phyloP scores from a whole-genome alignment of 2,329 filamentous ascomycete genomes.

The Fusarium pseudocircinatum region DNA sequence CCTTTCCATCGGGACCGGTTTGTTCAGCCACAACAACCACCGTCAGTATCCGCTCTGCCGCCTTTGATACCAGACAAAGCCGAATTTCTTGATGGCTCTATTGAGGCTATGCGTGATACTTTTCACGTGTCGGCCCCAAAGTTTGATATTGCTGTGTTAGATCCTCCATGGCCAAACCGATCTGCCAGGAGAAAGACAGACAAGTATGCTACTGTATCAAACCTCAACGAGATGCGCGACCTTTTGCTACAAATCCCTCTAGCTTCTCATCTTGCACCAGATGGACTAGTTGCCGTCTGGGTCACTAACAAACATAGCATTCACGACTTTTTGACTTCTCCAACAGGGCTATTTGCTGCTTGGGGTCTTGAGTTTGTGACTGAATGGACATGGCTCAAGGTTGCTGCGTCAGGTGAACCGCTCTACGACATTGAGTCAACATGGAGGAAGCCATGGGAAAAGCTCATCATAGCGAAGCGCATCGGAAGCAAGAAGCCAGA shows the following conservation, averaged over 20 bases:
- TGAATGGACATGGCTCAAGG: slow-evolving; percentile 85
- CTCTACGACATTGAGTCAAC: slow-evolving; percentile 66
- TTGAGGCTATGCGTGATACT: slow-evolving; percentile 50
- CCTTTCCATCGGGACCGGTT: slow-evolving; percentile 59
- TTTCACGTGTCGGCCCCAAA: slow-evolving; percentile 57
- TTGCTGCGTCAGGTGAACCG: slow-evolving; percentile 71
- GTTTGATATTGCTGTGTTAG: slow-evolving; percentile 76
- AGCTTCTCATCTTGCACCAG: slow-evolving; percentile 59
- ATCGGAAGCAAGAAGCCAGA: slow-evolving; percentile 43
- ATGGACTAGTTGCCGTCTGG: slow-evolving; percentile 76
- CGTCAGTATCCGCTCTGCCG: slow-evolving; percentile 8
- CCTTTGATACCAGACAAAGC: slow-evolving; percentile 54
- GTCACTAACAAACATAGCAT: slow-evolving; percentile 77
- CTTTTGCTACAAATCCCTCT: slow-evolving; percentile 68
- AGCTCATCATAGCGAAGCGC: slow-evolving; percentile 69
- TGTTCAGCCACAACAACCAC: slow-evolving; percentile 3
- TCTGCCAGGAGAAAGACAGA: slow-evolving; percentile 71
- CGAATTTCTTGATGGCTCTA: slow-evolving; percentile 60
- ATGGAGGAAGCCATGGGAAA: slow-evolving; percentile 82
- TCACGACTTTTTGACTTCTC: slow-evolving; percentile 62
- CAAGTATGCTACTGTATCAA: slow-evolving; percentile 59
- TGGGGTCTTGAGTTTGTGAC: slow-evolving; percentile 74
- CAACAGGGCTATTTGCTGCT: slow-evolving; percentile 66
- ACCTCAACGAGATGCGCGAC: slow-evolving; percentile 56
- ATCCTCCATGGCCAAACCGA: slow-evolving; percentile 85